These are phyloP conservation scores for Aspergillus flavus DNA, from an alignment of 2,329 filamentous ascomycete genomes.

Conservation along the genomic window DNA sequence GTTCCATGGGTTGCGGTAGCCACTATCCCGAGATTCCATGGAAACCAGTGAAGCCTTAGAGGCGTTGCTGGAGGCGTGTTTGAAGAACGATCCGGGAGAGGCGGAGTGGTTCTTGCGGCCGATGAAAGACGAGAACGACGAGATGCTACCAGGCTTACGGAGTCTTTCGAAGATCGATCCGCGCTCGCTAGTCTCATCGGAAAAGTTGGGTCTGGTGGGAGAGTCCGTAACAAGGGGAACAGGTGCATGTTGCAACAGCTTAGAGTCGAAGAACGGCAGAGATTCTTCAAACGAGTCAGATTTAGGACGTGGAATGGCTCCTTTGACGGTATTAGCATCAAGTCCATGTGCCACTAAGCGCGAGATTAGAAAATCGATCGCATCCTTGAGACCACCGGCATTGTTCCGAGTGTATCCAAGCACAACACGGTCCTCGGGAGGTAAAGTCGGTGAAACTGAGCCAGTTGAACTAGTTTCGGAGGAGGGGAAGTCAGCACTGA, in stretches of 20 bases:
- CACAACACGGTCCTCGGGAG: slow-evolving; percentile 59
- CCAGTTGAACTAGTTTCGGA: slow-evolving; percentile 33
- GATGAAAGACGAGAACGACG: slow-evolving; percentile 92
- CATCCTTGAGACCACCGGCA: slow-evolving; percentile 89
- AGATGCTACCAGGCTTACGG: slow-evolving; percentile 91
- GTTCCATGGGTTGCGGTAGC: slow-evolving; percentile 97
- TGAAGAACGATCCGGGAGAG: slow-evolving; percentile 86
- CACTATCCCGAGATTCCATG: slow-evolving; percentile 92
- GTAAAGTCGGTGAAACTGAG: slow-evolving; percentile 48
- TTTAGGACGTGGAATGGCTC: slow-evolving; percentile 95
- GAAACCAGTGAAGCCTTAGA: slow-evolving; percentile 96
- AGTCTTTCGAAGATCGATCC: slow-evolving; percentile 88
- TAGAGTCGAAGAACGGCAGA: slow-evolving; percentile 94
- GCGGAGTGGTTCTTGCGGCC: slow-evolving; percentile 93
- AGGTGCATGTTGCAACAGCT: slow-evolving; percentile 90
- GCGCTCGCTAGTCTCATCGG: slow-evolving; percentile 77
- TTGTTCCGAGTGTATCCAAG: slow-evolving; percentile 96
- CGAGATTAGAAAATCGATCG: slow-evolving; percentile 89
- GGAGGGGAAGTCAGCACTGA: slow-evolving; percentile 32
- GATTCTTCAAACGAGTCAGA: slow-evolving; percentile 99
- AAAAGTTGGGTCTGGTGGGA: slow-evolving; percentile 81
- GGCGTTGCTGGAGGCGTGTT: slow-evolving; percentile 82
- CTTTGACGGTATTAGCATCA: slow-evolving; percentile 84
- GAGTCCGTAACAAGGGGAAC: slow-evolving; percentile 80
- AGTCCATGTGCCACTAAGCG: slow-evolving; percentile 85